Base-by-base conservation (phyloP, 768 basidiomycete species). In the Pleurotus tuoliensis region DNA sequence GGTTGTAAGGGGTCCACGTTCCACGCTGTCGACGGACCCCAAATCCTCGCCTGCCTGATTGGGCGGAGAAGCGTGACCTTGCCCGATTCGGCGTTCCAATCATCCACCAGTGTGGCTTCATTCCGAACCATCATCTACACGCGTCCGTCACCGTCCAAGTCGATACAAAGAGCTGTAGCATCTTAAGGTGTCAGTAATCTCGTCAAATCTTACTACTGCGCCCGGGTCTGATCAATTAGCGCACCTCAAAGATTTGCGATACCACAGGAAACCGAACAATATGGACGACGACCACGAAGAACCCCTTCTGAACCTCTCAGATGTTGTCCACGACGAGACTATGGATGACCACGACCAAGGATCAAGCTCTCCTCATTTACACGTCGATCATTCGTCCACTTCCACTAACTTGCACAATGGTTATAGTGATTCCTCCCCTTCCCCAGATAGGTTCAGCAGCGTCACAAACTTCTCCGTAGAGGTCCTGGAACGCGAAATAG, bases 301-400 rank as follows among this genome's bases (percentile, higher is more conserved):
- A 66, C 81, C 82, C 59, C 81, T 83, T 60, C 80, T 92, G 59
- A 82, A 84, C 66, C 82, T 92, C 63, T 91, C 90, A 46, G 90
- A 92, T 72, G 90, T 92, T 70, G 88, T 92, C 45, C 87, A 90
- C 69, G 89, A 91, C 67, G 87, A 89, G 56, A 79, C 86, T 27
- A 79, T 89, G 20, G 82, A 78, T 67, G 81, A 87, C 63, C 82
- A 84, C 61, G 54, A 70, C 52, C 69, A 73, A 49, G 73, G 71
- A 64, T 61, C 55, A 58, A 55, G 34, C 20, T 61, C 34, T 61
- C 56, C 50, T 57, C 68, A 6, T 56, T 60, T 9, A 58, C 65
- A 34, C 50, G 58, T 64, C 71, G 58, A 68, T 15, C 51, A 20
- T 9, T 60, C 70, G 58, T 62, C 71, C 68, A 69, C 73, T 62